Conservation (phyloP, 495 filamentous ascomycete species). For the Penicillium longicatenatum region DNA sequence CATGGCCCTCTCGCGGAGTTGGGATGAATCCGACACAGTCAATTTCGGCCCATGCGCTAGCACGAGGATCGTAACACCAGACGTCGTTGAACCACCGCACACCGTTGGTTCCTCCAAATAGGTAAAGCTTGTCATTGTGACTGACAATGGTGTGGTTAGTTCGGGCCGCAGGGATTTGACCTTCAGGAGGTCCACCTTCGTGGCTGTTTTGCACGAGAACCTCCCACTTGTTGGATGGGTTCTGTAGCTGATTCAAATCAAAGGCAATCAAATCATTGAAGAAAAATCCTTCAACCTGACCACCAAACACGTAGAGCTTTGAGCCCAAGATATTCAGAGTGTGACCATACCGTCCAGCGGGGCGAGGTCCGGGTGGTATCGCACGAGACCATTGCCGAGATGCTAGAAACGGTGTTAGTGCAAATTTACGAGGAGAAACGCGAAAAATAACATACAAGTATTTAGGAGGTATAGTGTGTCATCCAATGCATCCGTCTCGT, state of each 20-base stretch:
- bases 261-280: slow-evolving; percentile 99
- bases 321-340: slow-evolving; percentile 95
- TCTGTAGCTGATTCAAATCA: slow-evolving; percentile 90
- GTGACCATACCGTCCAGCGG: slow-evolving; percentile 92
- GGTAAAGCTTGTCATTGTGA: slow-evolving; percentile 89
- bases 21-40: slow-evolving; percentile 99
- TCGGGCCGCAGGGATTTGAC: slow-evolving; percentile 80
- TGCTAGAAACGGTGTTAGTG: slow-evolving; percentile 51
- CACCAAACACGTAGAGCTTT: slow-evolving; percentile 95
- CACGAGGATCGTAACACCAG: slow-evolving; percentile 87
- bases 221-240: slow-evolving; percentile 89
- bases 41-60: slow-evolving; percentile 79
- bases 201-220: slow-evolving; percentile 78
- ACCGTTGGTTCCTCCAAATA: slow-evolving; percentile 98
- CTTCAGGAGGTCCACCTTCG: slow-evolving; percentile 62
- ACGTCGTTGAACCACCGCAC: slow-evolving; percentile 98
- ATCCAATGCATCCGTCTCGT: slow-evolving; percentile 86
- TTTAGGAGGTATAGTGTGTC: slow-evolving; percentile 96
- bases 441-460: slow-evolving; percentile 70
- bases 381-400: slow-evolving; percentile 98
- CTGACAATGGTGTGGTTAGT: slow-evolving; percentile 94
- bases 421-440: background rate
- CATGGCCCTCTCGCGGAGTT: slow-evolving; percentile 89
- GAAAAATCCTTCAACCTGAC: slow-evolving; percentile 95
- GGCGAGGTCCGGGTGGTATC: slow-evolving; percentile 77